Conservation (phyloP, 768 basidiomycete species). For the Lactifluus volemus region DNA sequence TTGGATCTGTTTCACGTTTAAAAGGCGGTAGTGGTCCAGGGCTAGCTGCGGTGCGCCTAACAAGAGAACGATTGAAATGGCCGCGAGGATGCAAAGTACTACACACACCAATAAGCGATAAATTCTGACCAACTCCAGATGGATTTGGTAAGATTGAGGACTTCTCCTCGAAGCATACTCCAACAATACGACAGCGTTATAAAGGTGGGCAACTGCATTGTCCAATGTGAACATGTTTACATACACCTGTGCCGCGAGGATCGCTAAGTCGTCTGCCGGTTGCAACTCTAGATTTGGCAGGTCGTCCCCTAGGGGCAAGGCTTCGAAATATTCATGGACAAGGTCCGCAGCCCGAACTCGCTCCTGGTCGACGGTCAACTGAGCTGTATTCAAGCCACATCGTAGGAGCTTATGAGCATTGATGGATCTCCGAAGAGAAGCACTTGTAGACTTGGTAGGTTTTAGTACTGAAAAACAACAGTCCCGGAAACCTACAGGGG, state of each 20-base stretch:
- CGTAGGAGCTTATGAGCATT: conserved; percentile 73
- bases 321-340: conserved; percentile 53
- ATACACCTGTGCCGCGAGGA: conserved; percentile 62
- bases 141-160: conserved; percentile 71
- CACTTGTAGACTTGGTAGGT: conserved; percentile 35
- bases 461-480: neutral
- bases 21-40: conserved; percentile 66
- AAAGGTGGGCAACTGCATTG: conserved; percentile 48
- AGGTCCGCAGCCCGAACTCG: conserved; percentile 41
- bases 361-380: conserved; percentile 53
- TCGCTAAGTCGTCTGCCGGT: conserved; percentile 75
- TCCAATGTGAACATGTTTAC: conserved; percentile 55
- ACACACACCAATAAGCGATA: conserved; percentile 69
- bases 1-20: conserved; percentile 81
- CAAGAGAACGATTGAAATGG: neutral
- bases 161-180: conserved; percentile 68
- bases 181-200: conserved; percentile 53
- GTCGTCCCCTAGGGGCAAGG: conserved; percentile 54
- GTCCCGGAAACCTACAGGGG: conserved; percentile 33
- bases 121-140: conserved; percentile 68
- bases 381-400: conserved; percentile 39
- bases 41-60: conserved; percentile 66
- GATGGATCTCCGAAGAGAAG: conserved; percentile 57
- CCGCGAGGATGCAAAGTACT: neutral
- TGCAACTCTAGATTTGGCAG: conserved; percentile 75